Conservation (phyloP, 352 stramenopile genomes). For the Phytophthora syringae region DNA sequence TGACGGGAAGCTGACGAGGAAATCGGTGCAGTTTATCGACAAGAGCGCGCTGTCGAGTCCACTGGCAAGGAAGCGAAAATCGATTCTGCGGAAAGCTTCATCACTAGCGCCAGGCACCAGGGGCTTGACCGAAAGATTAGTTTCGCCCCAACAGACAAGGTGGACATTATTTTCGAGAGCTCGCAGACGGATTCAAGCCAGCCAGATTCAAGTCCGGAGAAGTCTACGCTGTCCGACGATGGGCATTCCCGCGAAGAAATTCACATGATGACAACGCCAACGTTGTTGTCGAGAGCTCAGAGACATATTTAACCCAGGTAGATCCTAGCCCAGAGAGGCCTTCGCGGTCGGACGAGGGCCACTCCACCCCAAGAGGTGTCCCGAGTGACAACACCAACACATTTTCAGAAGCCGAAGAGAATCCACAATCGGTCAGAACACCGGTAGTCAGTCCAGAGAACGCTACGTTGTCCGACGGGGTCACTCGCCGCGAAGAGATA, state of each 20-base stretch:
- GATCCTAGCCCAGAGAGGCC: too few relatives aligned
- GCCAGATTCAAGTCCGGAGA: slow-evolving; percentile 33
- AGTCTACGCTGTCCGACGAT: not conserved
- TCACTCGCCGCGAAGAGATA: too few relatives aligned
- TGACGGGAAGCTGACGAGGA: slow-evolving; percentile 20
- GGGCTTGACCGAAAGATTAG: slow-evolving; percentile 31
- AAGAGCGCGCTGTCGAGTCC: slow-evolving; percentile 25
- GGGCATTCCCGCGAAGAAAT: slow-evolving; percentile 8
- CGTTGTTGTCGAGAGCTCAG: too few relatives aligned
- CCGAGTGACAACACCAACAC: too few relatives aligned
- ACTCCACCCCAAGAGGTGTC: too few relatives aligned
- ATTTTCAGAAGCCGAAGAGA: slow-evolving; percentile 3
- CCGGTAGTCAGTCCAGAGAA: too few relatives aligned
- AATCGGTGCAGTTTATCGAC: slow-evolving; percentile 30
- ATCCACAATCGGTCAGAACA: too few relatives aligned
- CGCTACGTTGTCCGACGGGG: too few relatives aligned
- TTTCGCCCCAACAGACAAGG: slow-evolving; percentile 36
- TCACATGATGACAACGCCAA: too few relatives aligned
- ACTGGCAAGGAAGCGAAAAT: slow-evolving; percentile 36
- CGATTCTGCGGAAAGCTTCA: slow-evolving; percentile 41
- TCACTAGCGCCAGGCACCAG: slow-evolving; percentile 25
- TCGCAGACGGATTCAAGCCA: slow-evolving; percentile 32
- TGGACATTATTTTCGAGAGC: slow-evolving; percentile 35
- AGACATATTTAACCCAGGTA: too few relatives aligned
- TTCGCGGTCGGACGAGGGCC: too few relatives aligned